Evolutionary conservation across 345 rosid genomes (phyloP), one percentile per base, ranked within the genome.

Genomic region (Chamaenerion angustifolium): DNA sequence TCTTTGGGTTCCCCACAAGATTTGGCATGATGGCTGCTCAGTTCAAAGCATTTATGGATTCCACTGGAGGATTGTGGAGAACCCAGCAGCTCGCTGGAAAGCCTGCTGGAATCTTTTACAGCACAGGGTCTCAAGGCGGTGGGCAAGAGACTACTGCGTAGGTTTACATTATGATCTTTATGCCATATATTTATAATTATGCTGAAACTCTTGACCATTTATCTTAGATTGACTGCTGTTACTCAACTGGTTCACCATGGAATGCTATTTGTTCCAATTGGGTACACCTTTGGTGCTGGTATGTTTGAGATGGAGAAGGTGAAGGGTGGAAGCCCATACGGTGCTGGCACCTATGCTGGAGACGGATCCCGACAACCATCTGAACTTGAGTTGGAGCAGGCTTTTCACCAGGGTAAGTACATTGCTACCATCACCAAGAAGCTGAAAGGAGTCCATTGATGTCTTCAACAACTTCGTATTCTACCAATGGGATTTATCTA

Each of bases 21-120:
- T 90, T 83, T 41, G 98, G 98, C 31, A 90, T 90, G 98, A 90
- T 90, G 98, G 68, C 92, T 68, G 94, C 98, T 61, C 98, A 90
- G 63, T 90, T 90, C 65, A 90, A 90, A 57, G 94, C 98, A 45
- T 90, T 90, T 67, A 41, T 90, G 58, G 98, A 90, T 60, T 80
- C 95, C 51, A 90, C 98, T 12, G 95, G 98, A 56, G 94, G 88
- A 25, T 72, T 83, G 51, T 86, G 98, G 98, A 81, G 94, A 60
- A 71, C 98, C 51, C 97, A 83, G 42, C 74, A 76, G 52, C 97
- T 89, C 14, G 98, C 98, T 0, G 98, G 98, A 52, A 90, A 83
- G 60, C 94, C 98, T 52, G 98, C 98, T 23, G 98, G 98, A 43
- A 68, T 90, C 63, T 90, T 90, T 73, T 86, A 68, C 68, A 86